These are phyloP conservation scores for Salinomyces thailandicus DNA, from an alignment of 2,329 filamentous ascomycete species.

Conservation along the genomic window DNA sequence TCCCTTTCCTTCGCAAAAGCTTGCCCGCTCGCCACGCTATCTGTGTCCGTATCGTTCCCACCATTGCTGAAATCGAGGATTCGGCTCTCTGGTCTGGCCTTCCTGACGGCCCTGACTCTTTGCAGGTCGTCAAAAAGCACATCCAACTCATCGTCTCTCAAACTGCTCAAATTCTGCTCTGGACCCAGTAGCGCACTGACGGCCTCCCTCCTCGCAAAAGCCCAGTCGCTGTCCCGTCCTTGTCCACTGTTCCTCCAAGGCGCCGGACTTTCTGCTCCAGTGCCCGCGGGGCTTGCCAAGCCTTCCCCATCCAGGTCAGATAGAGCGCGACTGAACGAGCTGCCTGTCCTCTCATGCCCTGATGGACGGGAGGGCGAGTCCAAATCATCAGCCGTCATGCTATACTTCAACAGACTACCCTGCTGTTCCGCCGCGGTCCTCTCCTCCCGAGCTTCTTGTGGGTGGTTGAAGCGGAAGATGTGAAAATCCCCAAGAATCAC, in stretches of 20 bases:
- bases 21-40: conserved; percentile 54
- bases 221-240: conserved; percentile 85
- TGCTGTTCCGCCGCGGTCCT: conserved; percentile 50
- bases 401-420: conserved; percentile 74
- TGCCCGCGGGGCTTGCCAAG: conserved; percentile 35
- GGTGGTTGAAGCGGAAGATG: conserved; percentile 97
- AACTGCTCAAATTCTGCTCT: conserved; percentile 79
- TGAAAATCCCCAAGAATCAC: conserved; percentile 97
- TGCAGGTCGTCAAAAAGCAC: conserved; percentile 90
- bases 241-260: conserved; percentile 45
- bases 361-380: conserved; percentile 46
- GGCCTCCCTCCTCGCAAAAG: conserved; percentile 85
- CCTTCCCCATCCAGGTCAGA: conserved; percentile 69
- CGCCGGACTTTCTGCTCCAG: conserved; percentile 69
- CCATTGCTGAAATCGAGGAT: conserved; percentile 35
- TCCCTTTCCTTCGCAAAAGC: conserved; percentile 44
- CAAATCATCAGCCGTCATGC: conserved; percentile 54
- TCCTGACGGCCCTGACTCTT: conserved; percentile 71
- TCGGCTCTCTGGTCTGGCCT: conserved; percentile 50
- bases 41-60: conserved; percentile 66
- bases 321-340: conserved; percentile 58
- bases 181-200: conserved; percentile 79
- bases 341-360: conserved; percentile 62
- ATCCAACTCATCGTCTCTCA: conserved; percentile 91
- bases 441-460: conserved; percentile 88